Percentiles rank a stretch among this genome's conserved stretches.
Evolutionary conservation across 768 basidiomycete genomes (phyloP).

Genomic region (Serpula lacrymans): DNA sequence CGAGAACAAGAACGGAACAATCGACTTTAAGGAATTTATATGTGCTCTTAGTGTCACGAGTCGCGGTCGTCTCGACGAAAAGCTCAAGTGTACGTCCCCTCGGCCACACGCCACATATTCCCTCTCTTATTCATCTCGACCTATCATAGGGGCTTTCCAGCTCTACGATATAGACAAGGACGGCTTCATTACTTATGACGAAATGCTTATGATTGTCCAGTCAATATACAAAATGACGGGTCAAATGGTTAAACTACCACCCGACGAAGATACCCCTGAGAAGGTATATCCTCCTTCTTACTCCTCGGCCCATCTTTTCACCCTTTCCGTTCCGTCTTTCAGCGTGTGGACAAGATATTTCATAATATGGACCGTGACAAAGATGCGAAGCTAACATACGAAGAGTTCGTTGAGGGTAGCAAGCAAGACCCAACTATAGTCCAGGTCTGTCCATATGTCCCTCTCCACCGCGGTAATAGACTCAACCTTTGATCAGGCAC

Average conservation of each 20-base stretch:
- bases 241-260: conserved; percentile 97
- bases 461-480: conserved; percentile 9
- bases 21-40: conserved; percentile 99
- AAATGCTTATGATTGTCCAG: conserved; percentile 98
- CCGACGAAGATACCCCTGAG: conserved; percentile 99
- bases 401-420: conserved; percentile 97
- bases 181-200: conserved; percentile 95
- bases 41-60: conserved; percentile 95
- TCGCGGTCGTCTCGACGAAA: conserved; percentile 92
- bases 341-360: conserved; percentile 99
- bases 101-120: conserved; percentile 14
- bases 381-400: conserved; percentile 89
- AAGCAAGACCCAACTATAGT: conserved; percentile 99
- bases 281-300: conserved; percentile 55
- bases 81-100: conserved; percentile 82
- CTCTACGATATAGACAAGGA: conserved; percentile 99
- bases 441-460: conserved; percentile 52
- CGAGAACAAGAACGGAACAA: conserved; percentile 91
- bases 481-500: conserved; percentile 50
- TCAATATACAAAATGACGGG: conserved; percentile 99
- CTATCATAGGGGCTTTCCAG: conserved; percentile 99
- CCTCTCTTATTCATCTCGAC: conserved; percentile 20
- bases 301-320: conserved; percentile 12
- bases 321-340: conserved; percentile 10
- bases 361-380: conserved; percentile 95